Base-by-base conservation (phyloP, 768 basidiomycete genomes). In the Hygrocybe punicea region DNA sequence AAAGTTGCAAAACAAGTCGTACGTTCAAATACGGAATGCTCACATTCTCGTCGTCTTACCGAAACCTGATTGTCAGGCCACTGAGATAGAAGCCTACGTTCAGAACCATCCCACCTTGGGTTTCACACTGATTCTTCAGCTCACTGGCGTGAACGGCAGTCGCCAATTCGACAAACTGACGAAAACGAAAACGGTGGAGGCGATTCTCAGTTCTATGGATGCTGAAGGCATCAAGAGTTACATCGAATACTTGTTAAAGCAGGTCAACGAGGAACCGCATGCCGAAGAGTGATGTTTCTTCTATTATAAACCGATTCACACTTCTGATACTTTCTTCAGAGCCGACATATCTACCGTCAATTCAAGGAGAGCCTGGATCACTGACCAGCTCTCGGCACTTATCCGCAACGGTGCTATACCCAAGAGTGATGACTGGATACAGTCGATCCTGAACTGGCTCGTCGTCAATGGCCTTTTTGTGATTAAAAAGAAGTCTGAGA, bases 81-180 rank as follows among this genome's bases (percentile, higher is more conserved):
- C 81, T 33, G 84, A 86, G 63, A 84, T 98, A 13, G 90, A 91
- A 62, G 69, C 77, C 2, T 82, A 89, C 40, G 88, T 92, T 19
- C 81, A 88, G 65, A 74, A 79, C 49, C 85, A 91, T 65, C 90
- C 93, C 1, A 81, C 83, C 11, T 79, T 89, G 39, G 94, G 92
- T 3, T 91, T 96, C 65, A 82, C 92, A 6, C 74, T 98, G 39
- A 85, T 99, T 63, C 74, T 92, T 34, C 87, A 92, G 65, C 75
- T 98, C 23, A 90, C 92, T 1, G 91, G 91, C 17, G 79, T 84
- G 49, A 78, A 96, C 67, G 93, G 93, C 9, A 86, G 81, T 63
- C 83, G 85, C 56, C 89, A 93, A 69, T 99, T 98, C 64, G 96
- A 99, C 72, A 87, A 82, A 69, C 70, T 96, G 56, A 96, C 95